These are phyloP conservation scores for Penicillium sp. DNA, from an alignment of 2,329 filamentous ascomycete genomes.

Conservation along the genomic window DNA sequence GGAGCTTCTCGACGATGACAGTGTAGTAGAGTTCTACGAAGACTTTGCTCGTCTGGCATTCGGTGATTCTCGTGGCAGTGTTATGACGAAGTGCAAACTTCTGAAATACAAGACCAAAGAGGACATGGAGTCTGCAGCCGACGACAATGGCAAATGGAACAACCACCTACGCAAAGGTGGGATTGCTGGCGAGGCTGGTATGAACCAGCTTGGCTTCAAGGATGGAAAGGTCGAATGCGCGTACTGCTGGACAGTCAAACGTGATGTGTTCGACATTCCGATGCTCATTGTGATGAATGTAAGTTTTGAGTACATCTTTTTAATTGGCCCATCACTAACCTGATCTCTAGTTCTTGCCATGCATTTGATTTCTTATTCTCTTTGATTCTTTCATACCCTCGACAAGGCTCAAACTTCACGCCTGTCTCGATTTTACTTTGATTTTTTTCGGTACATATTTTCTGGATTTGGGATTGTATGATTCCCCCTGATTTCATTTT, in stretches of 20 bases:
- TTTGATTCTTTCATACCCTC: constrained; percentile 16
- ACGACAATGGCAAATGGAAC: constrained; percentile 51
- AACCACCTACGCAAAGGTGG: constrained; percentile 46
- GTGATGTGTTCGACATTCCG: constrained; percentile 96
- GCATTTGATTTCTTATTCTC: constrained; percentile 39
- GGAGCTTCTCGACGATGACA: constrained; percentile 90
- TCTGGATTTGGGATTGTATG: constrained; percentile 21
- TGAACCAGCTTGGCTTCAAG: constrained; percentile 74
- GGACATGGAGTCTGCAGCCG: constrained; percentile 43
- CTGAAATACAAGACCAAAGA: constrained; percentile 86
- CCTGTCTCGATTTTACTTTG: constrained; percentile 14
- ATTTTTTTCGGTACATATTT: constrained; percentile 18
- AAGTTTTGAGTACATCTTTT: constrained; percentile 49
- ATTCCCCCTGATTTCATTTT: constrained; percentile 15
- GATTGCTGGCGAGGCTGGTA: constrained; percentile 62
- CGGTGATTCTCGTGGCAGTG: constrained; percentile 82
- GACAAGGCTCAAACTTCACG: constrained; percentile 6
- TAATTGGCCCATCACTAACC: constrained; percentile 13
- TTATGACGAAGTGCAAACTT: constrained; percentile 79
- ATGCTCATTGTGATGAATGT: constrained; percentile 99
- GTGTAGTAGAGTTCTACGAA: constrained; percentile 91
- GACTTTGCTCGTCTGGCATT: constrained; percentile 93
- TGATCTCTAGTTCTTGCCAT: constrained; percentile 45
- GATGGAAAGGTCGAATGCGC: constrained; percentile 93
- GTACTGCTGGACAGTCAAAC: constrained; percentile 95